Evolutionary conservation across 352 stramenopile species (phyloP), one percentile per base, ranked within the genome.

Genomic region (Phytophthora parvispora): DNA sequence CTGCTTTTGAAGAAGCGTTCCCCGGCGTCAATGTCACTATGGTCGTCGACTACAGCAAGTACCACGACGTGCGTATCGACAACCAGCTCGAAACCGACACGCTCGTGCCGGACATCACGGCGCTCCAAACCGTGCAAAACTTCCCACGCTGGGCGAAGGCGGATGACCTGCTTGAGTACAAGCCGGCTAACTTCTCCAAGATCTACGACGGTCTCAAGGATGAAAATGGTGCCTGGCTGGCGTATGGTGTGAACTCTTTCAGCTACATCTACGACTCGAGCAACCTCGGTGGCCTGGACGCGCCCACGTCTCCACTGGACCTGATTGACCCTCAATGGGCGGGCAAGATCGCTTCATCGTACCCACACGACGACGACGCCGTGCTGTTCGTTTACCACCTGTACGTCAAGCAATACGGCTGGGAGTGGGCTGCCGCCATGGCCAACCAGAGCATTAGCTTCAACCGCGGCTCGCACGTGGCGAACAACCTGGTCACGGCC

Each of bases 41-140:
- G 27, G 48, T 84, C 49, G 67, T 83, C 7, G 80, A 85, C 64
- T 82, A 89, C 77, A 74, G 60, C 75, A 84, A 84, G 68, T 83
- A 76, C 65, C 72, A 87, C 57, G 62, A 86, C 51, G 86, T 78
- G 18, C 85, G 81, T 10, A 76, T 86, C 24, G 78, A 93, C 73
- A 84, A 92, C 60, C 69, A 85, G 40, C 59, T 88, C 47, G 75
- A 84, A 52, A 80, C 66, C 15, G 57, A 78, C 62, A 60, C 54
- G 29, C 62, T 87, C 27, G 81, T 85, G 20, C 69, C 73, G 1
- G 77, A 84, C 61, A 65, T 84, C 25, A 54, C 71, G 4, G 69
- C 77, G 12, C 65, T 86, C 1, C 80, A 86, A 54, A 88, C 80
- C 20, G 64, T 86, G 27, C 74, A 88, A 60, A 56, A 88, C 67